Base-by-base conservation (phyloP, 768 basidiomycete species). In the Naganishia antarctica region DNA sequence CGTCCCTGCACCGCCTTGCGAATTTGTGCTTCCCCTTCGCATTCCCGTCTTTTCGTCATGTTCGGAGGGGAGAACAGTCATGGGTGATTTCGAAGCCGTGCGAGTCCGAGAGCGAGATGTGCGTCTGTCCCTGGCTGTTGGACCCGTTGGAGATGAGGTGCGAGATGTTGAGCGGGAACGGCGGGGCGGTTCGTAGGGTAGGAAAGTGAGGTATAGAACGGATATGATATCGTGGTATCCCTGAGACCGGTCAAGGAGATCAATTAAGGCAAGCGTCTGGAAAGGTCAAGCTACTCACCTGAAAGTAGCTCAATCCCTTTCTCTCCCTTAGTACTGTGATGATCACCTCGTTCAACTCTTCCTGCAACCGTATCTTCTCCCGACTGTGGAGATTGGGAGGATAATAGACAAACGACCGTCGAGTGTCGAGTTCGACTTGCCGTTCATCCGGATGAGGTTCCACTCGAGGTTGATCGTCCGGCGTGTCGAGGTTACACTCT, bases 201-300 rank as follows among this genome's bases (percentile, higher is more conserved):
- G 64, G 58, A 73, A 76, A 4, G 78, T 76, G 12, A 78, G 66
- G 62, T 76, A 76, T 3, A 96, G 66, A 13, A 96, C 90, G 0
- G 90, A 88, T 23, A 90, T 81, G 45, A 97, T 90, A 72, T 96
- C 92, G 72, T 96, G 92, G 77, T 89, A 94, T 47, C 92, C 92
- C 86, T 93, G 74, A 31, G 11, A 28, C 29, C 48, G 29, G 34
- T 40, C 6, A 18, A 15, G 31, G 16, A 5, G 18, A 13, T 18
- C 7, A 48, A 31, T 13, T n/a, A 48, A 47, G 26, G 40, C 26
- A 31, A 34, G 37, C 34, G 4, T 7, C 37, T 43, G 31, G 16
- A 31, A n/a, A 40, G 6, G 21, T 12, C 5, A 49, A 15, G 21
- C 43, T 0, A 67, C 76, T 37, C 34, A 85, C 89, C 79, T 91